Conservation (phyloP, 2,329 filamentous ascomycete species). For the Aspergillus sp. region DNA sequence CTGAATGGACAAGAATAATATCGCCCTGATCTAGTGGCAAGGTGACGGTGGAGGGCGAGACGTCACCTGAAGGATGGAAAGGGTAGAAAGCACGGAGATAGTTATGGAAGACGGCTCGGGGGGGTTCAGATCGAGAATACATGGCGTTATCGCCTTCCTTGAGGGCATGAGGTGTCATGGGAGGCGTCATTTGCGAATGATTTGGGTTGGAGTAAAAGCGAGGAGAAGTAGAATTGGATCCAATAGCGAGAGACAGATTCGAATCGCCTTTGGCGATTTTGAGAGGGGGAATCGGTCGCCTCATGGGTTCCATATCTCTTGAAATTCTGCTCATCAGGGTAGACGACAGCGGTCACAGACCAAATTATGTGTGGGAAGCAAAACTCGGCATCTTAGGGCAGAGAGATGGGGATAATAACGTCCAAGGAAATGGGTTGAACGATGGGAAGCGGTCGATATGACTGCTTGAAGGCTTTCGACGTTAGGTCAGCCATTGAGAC, state of each 20-base stretch:
- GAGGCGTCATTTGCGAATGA: conserved; percentile 60
- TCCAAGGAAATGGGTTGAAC: conserved; percentile 1
- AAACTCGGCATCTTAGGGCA: conserved; percentile 21
- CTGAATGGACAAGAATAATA: conserved; percentile 86
- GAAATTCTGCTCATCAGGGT: conserved; percentile 1
- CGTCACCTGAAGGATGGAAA: conserved; percentile 70
- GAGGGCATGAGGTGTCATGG: conserved; percentile 59
- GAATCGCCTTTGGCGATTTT: conserved; percentile 30
- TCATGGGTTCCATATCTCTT: conserved; percentile 27
- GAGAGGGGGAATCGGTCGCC: conserved; percentile 30
- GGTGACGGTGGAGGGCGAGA: conserved; percentile 79
- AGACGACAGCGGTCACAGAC: conserved; percentile 21
- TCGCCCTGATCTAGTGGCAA: conserved; percentile 84
- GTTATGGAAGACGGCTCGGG: conserved; percentile 73
- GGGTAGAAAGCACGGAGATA: conserved; percentile 91
- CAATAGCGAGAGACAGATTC: conserved; percentile 13
- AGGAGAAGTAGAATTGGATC: conserved; percentile 2
- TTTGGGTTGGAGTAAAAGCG: conserved; percentile 4
- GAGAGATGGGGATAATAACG: no score
- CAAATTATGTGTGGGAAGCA: conserved; percentile 19
- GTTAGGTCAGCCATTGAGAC: no score
- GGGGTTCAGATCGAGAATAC: conserved; percentile 31
- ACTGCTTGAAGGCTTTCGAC: no score
- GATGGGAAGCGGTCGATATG: neutral
- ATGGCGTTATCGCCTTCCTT: conserved; percentile 33